These are phyloP conservation scores for Erodium trifolium DNA, from an alignment of 441 rosid genomes.

Conservation along the genomic window DNA sequence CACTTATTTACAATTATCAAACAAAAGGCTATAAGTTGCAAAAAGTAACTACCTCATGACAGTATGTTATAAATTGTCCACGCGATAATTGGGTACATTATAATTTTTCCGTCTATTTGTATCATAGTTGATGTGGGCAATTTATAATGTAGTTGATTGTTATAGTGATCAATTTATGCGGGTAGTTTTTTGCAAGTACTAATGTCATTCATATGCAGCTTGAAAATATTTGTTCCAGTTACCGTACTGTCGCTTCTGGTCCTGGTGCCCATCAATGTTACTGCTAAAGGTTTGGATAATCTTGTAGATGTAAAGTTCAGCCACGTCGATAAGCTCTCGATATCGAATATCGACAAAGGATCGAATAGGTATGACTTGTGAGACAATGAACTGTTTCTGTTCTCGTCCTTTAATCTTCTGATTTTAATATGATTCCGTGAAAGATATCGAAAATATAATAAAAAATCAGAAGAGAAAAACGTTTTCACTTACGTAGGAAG, in stretches of 20 bases:
- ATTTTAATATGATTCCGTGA: no score
- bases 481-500: no score
- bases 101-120: neutral
- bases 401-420: neutral
- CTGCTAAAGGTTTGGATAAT: constrained; percentile 57
- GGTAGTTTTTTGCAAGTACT: neutral
- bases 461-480: no score
- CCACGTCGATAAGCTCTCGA: constrained; percentile 89
- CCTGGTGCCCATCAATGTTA: constrained; percentile 86
- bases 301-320: constrained; percentile 59
- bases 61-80: no score
- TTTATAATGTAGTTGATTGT: neutral
- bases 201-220: constrained; percentile 25
- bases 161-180: neutral
- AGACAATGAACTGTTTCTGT: neutral
- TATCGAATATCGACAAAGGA: constrained; percentile 75
- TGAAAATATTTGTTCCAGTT: constrained; percentile 78
- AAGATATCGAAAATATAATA: no score
- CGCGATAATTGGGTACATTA: no score
- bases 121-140: no score
- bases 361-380: constrained; percentile 48
- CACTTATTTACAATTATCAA: no score
- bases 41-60: no score
- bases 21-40: no score
- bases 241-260: constrained; percentile 67